Base-by-base conservation (phyloP, 2,329 filamentous ascomycete species). In the Colletotrichum incanum region DNA sequence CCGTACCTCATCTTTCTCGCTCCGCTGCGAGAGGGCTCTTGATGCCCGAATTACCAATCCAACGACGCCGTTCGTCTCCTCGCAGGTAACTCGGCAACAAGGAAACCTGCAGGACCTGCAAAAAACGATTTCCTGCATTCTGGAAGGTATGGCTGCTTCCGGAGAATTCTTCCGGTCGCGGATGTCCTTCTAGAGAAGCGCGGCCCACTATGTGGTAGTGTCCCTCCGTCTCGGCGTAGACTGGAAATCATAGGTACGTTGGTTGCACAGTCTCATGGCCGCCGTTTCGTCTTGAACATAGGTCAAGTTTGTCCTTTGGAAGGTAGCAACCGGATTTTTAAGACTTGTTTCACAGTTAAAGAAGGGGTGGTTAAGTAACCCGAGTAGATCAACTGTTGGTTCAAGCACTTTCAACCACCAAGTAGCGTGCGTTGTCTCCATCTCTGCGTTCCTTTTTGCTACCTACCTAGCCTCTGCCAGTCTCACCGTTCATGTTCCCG, bases 21-120 rank as follows among this genome's bases (percentile, higher is more conserved):
- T 72, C 65, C 65, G 69, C 59, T n/a, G 52, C 16, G 45, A 49
- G 28, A 41, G 56, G 39, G 31, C 39, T 65, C 45, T 70, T 65
- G 70, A 65, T 70, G 70, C 70, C 70, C 60, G 60, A 70, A 64
- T 65, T 64, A 72, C 70, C 59, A 72, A 72, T 64, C 59, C 65
- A 47, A 18, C 31, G 16, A 63, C 60, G 31, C 45, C 34, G 11
- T 39, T n/a, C 31, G 14, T 43, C 28, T 43, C 8, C 26, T 43
- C 39, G 56, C 39, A 45, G 8, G 45, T 52, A n/a, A 16, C 34
- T 41, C 47, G 47, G 47, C 47, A 63, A 41, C 31, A 28, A 28
- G 8, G 41, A 20, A 5, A 20, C 11, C 9, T 39, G 26, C 5
- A 28, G 16, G 18, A 3, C 37, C 14, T 26, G 34, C 31, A 18